Base-by-base conservation (phyloP, 2,329 filamentous ascomycete genomes). In the Septoria petroselini region DNA sequence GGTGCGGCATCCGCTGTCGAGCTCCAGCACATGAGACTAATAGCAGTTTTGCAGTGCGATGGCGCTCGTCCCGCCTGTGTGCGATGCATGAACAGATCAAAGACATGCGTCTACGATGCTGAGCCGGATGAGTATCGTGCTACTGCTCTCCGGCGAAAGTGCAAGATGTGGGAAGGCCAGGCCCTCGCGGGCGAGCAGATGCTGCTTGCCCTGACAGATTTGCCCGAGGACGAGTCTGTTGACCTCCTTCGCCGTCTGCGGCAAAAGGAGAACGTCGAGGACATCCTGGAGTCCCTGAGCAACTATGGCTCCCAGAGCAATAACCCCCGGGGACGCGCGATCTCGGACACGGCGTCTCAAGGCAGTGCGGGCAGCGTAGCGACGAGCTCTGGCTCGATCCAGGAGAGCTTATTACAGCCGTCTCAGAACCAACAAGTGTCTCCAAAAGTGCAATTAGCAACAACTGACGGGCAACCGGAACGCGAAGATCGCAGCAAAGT, bases 51-150 rank as follows among this genome's bases (percentile, higher is more conserved):
- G 18, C 15, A 48, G 38, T 48, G 46, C 29, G 39, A 41, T 27
- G 46, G 38, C 29, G 17, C 8, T 12, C 46, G 46, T 21, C 46
- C 46, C 6, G 30, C 17, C 11, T 48, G 46, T 30, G 33, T 38
- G n/a, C 37, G 33, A 29, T 48, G 46, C 29, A 21, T 23, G 14
- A 30, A 38, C 7, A 42, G 23, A 37, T 7, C 39, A 21, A 42
- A 25, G n/a, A 18, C 7, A 11, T 48, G 46, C 18, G 21, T 17
- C n/a, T 48, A 42, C 12, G 46, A 48, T 4, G 46, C 46, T 12
- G 46, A 41, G 30, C 46, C 38, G 8, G 46, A 48, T 12, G 46
- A 48, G 15, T 35, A 42, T 42, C 37, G 46, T 11, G 27, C 46
- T 7, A 23, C 38, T 7, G 35, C 46, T 14, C 30, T 48, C 30